Base-by-base conservation (phyloP, 2,329 filamentous ascomycete species). In the Ustilaginoidea virens region DNA sequence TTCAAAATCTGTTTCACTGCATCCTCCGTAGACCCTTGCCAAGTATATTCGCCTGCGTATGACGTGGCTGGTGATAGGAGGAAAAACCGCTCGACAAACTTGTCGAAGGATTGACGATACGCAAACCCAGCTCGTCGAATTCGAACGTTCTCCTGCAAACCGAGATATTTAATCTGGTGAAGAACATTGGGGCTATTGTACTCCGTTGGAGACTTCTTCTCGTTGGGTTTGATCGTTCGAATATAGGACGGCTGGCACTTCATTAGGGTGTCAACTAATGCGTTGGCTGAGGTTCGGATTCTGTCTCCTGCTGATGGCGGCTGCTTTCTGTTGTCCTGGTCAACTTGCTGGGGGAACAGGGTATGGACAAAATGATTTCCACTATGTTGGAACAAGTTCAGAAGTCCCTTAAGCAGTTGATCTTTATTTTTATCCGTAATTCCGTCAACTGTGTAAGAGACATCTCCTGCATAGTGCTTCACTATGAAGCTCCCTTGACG, bases 401-500 rank as follows among this genome's bases (percentile, higher is more conserved):
- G 67, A 23, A 98, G 62, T 42, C 93, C 90, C 61, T 98, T 98
- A 33, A 96, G 63, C 25, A 98, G 65, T 54, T 92, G 83, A 48
- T 98, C 90, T 64, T 96, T 98, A 64, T 96, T 98, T 68, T 98
- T 98, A 54, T 98, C 90, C 1, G 90, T 98, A 63, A 98, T 98
- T 34, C 90, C 90, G 32, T 92, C 82, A 3, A 96, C 78, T 2
- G 80, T 81, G 53, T 98, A 98, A 39, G 74, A 76, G 41, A 98
- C 90, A 55, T 98, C 90, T 55, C 90, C 90, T 33, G 90, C 90
- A 50, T 98, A 98, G 56, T 98, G 90, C 63, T 94, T 96, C 58
- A 98, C 80, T 47, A 98, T 90, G 55, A 98, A 98, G 51, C 82
- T 90, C 29, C 87, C 87, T 55, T 96, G 87, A 23, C 90, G 73